Base-by-base conservation (phyloP, 306 rosid genomes). In the Vigna mungo region DNA sequence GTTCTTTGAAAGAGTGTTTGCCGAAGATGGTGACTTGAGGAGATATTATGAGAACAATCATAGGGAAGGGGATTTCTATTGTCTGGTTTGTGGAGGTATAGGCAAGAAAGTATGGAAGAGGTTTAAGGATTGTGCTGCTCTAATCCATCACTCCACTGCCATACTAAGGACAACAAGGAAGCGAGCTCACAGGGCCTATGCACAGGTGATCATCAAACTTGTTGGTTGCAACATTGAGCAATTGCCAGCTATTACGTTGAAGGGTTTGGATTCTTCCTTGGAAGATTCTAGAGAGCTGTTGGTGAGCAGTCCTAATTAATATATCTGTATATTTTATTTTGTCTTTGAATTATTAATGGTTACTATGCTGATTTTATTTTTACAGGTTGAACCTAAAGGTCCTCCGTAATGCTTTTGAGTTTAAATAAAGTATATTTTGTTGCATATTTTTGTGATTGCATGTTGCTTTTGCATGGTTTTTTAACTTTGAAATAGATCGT, bases 21-120 rank as follows among this genome's bases (percentile, higher is more conserved):
- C 68, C 53, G 89, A 90, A 80, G 81, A 85, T 63, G 71, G 2
- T 44, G 88, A 83, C 39, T 53, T 93, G 82, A 87, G 90, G 85
- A 84, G 23, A 27, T 86, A 86, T 30, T 93, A 89, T 5, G 87
- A 90, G 72, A 86, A 76, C 81, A 85, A 85, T 75, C 61, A 25
- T 36, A 84, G 64, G 66, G 56, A 58, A 13, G 94, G 97, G 48
- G 85, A 84, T 63, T 93, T 88, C 32, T 85, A 65, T 77, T 93
- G 97, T 71, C 82, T 93, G 81, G 96, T 93, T 66, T 93, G 96
- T 63, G 85, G 85, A 23, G 92, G 87, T 37, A 79, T 82, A 21
- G 82, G 88, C 80, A 87, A 85, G 84, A 88, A 81, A 49, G 80
- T 72, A 25, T 86, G 90, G 87, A 92, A 85, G 82, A 84, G 74